phyloP scores from a whole-genome alignment of 352 stramenopile species.

The Globisporangium rhizosaccharum region DNA sequence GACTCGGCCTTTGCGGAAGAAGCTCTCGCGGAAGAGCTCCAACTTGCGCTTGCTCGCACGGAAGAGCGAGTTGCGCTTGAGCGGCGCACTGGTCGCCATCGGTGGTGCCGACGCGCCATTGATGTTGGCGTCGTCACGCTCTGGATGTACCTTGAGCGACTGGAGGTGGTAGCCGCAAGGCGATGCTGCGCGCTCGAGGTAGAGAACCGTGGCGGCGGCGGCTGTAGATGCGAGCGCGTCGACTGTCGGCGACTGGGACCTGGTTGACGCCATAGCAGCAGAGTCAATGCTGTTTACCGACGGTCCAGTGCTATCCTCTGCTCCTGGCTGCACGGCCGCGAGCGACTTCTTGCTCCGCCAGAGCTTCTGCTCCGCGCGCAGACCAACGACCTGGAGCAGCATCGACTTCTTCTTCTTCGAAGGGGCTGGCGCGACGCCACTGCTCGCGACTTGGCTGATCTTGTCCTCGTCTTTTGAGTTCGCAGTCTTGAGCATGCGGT shows the following conservation, averaged over 20 bases:
- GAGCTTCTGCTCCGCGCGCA: constrained; percentile 8
- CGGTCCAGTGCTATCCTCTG: not conserved
- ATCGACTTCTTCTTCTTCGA: constrained; percentile 8
- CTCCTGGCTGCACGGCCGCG: not conserved
- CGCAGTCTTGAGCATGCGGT: constrained; percentile 31
- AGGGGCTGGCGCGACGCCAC: not conserved
- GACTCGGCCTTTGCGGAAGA: constrained; percentile 24
- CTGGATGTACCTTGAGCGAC: not conserved
- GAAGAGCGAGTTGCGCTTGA: constrained; percentile 12
- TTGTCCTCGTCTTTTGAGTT: constrained; percentile 15
- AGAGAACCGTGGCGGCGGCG: not conserved
- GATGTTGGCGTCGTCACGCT: not conserved
- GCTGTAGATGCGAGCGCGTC: no score
- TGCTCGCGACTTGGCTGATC: constrained; percentile 11
- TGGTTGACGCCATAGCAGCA: constrained; percentile 1
- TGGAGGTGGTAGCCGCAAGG: not conserved
- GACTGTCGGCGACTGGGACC: no score
- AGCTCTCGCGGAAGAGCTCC: constrained; percentile 23
- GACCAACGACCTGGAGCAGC: constrained; percentile 5
- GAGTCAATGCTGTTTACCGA: not conserved
- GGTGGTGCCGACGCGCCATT: not conserved
- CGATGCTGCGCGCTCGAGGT: not conserved
- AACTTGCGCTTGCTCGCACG: constrained; percentile 18
- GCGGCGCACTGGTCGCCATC: not conserved
- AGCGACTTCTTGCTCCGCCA: constrained; percentile 9